A percentile compares a stretch with the other conserved stretches of the same genome.
Conservation (phyloP, 2,329 filamentous ascomycete genomes). For the Endocalyx cinctus region DNA sequence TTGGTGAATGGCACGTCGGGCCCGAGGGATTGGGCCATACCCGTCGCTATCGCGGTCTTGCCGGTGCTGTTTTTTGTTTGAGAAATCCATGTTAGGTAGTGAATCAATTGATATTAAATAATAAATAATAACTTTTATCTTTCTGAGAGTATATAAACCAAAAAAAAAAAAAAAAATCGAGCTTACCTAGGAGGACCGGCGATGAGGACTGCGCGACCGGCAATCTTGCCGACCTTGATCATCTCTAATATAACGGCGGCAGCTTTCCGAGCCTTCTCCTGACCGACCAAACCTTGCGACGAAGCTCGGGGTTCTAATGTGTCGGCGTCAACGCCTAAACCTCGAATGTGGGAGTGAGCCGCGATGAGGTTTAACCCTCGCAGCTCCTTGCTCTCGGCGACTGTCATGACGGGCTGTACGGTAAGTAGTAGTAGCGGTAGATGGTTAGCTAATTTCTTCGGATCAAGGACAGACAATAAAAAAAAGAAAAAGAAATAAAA, state of each 20-base stretch:
- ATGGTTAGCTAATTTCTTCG: too few species aligned
- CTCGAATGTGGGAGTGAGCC: conserved; percentile 95
- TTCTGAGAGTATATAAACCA: too few species aligned
- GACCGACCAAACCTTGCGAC: conserved; percentile 91
- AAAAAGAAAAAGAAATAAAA: too few species aligned
- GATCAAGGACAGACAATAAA: too few species aligned
- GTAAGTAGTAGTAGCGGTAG: conserved; percentile 15
- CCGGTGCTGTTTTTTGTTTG: conserved; percentile 68
- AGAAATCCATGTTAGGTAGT: conserved; percentile 10
- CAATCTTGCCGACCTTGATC: conserved; percentile 99
- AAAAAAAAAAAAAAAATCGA: too few species aligned
- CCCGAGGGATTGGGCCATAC: conserved; percentile 94
- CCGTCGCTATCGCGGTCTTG: conserved; percentile 98
- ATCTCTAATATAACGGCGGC: conserved; percentile 96
- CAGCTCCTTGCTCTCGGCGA: conserved; percentile 94
- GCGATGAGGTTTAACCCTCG: conserved; percentile 96
- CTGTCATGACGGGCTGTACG: conserved; percentile 60
- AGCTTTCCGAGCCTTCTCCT: conserved; percentile 93
- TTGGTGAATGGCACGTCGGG: conserved; percentile 94
- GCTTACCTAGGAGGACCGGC: conserved; percentile 79
- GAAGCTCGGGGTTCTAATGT: conserved; percentile 79
- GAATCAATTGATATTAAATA: neutral
- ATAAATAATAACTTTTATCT: neutral
- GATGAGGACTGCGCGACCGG: conserved; percentile 88
- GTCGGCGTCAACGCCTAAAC: conserved; percentile 86